These are phyloP conservation scores for Alternaria gansuensis DNA, from an alignment of 2,329 filamentous ascomycete species.

Conservation along the genomic window DNA sequence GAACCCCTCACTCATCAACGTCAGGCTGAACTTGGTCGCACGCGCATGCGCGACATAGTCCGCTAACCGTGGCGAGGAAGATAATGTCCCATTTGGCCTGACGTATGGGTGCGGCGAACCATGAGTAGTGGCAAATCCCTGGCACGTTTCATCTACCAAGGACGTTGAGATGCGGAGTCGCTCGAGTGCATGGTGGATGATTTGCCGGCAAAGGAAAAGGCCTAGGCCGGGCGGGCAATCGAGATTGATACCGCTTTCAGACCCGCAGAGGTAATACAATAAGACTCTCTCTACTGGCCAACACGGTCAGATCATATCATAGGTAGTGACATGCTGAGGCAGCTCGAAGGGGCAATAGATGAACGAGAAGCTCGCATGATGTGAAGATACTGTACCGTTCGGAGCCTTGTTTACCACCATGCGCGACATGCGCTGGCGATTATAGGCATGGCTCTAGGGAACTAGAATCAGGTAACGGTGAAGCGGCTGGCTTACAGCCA, in stretches of 20 bases:
- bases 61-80: constrained; percentile 10
- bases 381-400: constrained; percentile 21
- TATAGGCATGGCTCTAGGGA: constrained; percentile 17
- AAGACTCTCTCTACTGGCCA: constrained; percentile 10
- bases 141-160: not conserved
- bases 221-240: constrained; percentile 2
- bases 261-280: not conserved
- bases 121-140: not conserved
- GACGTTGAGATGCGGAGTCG: constrained; percentile 4
- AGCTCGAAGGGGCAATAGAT: constrained; percentile 28
- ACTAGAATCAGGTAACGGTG: constrained; percentile 14
- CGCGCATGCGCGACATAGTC: constrained; percentile 20
- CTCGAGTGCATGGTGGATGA: constrained; percentile 4
- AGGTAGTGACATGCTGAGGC: constrained; percentile 24
- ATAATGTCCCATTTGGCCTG: constrained; percentile 8
- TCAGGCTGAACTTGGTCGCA: constrained; percentile 14
- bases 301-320: constrained; percentile 2
- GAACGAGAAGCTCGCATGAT: constrained; percentile 21
- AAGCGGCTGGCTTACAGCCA: constrained; percentile 24
- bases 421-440: constrained; percentile 25
- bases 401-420: constrained; percentile 17
- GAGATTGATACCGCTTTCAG: constrained; percentile 1
- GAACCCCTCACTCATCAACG: constrained; percentile 2
- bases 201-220: not conserved
- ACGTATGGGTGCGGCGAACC: not conserved